phyloP scores from a whole-genome alignment of 2,329 filamentous ascomycete genomes.

The Cercospora sojina region DNA sequence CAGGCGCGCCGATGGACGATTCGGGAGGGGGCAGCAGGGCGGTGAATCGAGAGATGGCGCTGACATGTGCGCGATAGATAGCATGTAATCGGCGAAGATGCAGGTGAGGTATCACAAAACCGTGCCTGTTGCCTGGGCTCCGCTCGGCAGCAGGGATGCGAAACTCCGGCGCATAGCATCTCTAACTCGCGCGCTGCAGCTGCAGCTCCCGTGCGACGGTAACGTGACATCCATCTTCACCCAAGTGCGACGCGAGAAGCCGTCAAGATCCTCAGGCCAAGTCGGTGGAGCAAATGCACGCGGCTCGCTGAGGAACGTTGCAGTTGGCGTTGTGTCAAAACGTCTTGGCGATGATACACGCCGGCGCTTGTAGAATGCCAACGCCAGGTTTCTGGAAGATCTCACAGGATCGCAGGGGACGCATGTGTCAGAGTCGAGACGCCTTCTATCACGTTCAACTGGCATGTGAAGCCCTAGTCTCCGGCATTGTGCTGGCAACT shows the following conservation, averaged over 20 bases:
- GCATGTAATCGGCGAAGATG: background rate
- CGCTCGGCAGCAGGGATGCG: background rate
- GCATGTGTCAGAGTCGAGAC: background rate
- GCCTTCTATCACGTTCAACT: constrained; percentile 8
- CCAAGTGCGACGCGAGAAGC: constrained; percentile 1
- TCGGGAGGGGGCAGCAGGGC: background rate
- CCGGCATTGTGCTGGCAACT: background rate
- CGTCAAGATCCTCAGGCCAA: constrained; percentile 6
- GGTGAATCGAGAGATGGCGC: background rate
- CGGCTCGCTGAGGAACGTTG: constrained; percentile 3
- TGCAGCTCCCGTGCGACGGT: constrained; percentile 8
- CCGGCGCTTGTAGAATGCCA: background rate
- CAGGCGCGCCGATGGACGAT: background rate
- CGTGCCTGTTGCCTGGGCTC: constrained; percentile 5
- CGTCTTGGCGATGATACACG: background rate
- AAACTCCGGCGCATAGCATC: constrained; percentile 10
- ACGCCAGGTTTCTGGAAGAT: background rate
- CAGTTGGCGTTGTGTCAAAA: constrained; percentile 5
- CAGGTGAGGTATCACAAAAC: constrained; percentile 17
- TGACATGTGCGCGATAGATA: background rate
- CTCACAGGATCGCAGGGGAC: background rate
- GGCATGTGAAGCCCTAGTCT: background rate
- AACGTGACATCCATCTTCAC: constrained; percentile 6
- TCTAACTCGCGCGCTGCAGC: constrained; percentile 11
- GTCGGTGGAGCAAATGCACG: constrained; percentile 6